Base-by-base conservation (phyloP, 495 filamentous ascomycete genomes). In the Penicillium parvum region DNA sequence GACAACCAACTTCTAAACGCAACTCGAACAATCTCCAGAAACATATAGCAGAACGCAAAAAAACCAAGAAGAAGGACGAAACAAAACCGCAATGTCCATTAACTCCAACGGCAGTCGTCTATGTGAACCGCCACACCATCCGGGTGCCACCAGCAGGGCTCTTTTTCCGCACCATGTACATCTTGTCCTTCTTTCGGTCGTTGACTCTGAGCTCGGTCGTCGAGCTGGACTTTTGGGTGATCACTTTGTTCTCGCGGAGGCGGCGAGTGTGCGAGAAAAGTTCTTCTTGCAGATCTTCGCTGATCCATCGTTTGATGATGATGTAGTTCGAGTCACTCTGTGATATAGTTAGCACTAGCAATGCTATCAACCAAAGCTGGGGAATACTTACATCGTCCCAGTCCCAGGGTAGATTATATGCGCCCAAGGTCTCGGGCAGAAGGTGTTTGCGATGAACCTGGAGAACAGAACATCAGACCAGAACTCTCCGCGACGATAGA, bases 291-390 rank as follows among this genome's bases (percentile, higher is more conserved):
- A 87, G 76, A 47, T 79, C 74, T 60, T 88, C 81, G 28, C 74
- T 72, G 47, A 90, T 79, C 80, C 79, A 88, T 40, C 77, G 72
- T 60, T 86, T 86, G 71, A 90, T 87, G 41, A 90, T 63, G 40
- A 90, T 72, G 48, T 80, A 89, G 39, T 84, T 79, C 35, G 75
- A 71, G 48, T 90, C 83, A 67, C 75, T 53, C 60, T 65, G 32
- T 11, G 43, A 41, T 23, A 23, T 21, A 37, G 26, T 14, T 7
- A 16, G 16, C 7, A 20, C 7, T 4, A 4, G 10, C 6, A 17
- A 8, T 21, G 25, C 3, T 2, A 17, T 37, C 10, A 14, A 32
- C 5, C 11, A 29, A 7, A 16, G 0, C 5, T 28, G 7, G 7
- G 22, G 14, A 11, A 11, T 32, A 50, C 66, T 55, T 65, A 74